phyloP scores from a whole-genome alignment of 2,329 filamentous ascomycete genomes.

The Colletotrichum sp. region DNA sequence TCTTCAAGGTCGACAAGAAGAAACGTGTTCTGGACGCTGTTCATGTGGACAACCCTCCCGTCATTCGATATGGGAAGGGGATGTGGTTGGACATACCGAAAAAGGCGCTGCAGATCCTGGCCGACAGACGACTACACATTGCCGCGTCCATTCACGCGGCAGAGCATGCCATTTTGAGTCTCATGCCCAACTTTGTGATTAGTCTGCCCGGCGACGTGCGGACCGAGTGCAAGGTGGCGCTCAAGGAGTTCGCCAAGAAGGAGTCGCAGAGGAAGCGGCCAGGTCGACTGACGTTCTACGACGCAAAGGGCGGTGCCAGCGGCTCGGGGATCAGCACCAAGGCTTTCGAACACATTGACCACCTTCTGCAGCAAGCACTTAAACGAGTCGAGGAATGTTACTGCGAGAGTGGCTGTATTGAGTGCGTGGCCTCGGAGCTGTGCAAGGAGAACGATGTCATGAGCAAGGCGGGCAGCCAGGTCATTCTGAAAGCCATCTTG shows the following conservation, averaged over 20 bases:
- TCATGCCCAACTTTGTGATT: constrained; percentile 91
- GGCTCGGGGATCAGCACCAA: constrained; percentile 90
- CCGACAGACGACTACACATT: constrained; percentile 74
- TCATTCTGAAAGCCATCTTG: constrained; percentile 79
- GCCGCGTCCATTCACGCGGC: constrained; percentile 93
- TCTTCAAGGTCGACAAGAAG: constrained; percentile 93
- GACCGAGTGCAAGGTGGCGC: constrained; percentile 89
- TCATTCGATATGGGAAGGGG: constrained; percentile 83
- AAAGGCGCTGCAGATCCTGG: constrained; percentile 78
- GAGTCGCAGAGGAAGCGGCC: constrained; percentile 80
- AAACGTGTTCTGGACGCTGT: constrained; percentile 89
- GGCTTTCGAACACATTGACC: constrained; percentile 90
- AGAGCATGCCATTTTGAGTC: constrained; percentile 85
- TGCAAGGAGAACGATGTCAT: constrained; percentile 91
- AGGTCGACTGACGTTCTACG: constrained; percentile 90
- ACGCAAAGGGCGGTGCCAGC: constrained; percentile 84
- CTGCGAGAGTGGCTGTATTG: constrained; percentile 82
- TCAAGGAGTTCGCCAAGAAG: constrained; percentile 83
- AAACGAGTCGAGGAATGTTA: constrained; percentile 76
- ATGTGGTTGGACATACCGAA: constrained; percentile 96
- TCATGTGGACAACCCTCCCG: constrained; percentile 90
- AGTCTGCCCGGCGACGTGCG: constrained; percentile 89
- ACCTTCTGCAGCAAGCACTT: constrained; percentile 77
- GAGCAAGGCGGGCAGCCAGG: constrained; percentile 86
- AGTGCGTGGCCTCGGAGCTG: constrained; percentile 85